Base-by-base conservation (phyloP, 805 yeast genomes). In the Wickerhamomyces subpelliculosus region DNA sequence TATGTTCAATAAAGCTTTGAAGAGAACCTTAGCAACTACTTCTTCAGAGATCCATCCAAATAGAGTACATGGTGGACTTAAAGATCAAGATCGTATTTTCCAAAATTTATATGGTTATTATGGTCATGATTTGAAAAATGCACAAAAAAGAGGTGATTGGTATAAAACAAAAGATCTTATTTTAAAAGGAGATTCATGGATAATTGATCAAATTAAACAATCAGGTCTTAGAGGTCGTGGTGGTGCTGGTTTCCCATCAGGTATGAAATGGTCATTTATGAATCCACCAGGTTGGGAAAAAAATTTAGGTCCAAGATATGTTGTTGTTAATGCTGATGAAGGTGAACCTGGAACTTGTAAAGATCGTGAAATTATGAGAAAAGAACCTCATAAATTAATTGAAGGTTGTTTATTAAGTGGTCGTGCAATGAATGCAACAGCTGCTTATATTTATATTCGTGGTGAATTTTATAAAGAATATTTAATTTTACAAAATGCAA, bases 241-340 rank as follows among this genome's bases (percentile, higher is more conserved):
- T 42, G 95, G 95, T 55, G 95, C 95, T 33, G 95, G 95, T 14
- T 85, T 85, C 72, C 95, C 95, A 38, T 77, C 88, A 19, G 95
- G 95, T 24, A 73, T 85, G 55, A 85, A 85, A 64, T 85, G 94
- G 94, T 83, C 93, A 19, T 85, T 85, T 59, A 85, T 85, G 95
- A 86, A 86, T 65, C 95, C 95, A 33, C 95, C 95, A 39, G 93
- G 93, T 42, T 85, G 95, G 95, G 94, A 85, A 45, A 86, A 85
- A 58, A 85, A 85, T 64, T 65, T 65, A 13, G 95, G 95, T n/a
- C 93, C 95, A 44, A 75, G 95, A 55, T 84, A 84, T 59, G 72
- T 86, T 50, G 94, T 86, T 35, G 87, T 86, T 53, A 86, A 86
- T 62, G 95, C 95, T 39, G 95, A 86, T 67, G 95, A 86, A 66